phyloP scores from a whole-genome alignment of 352 stramenopile genomes.

The Phytopythium aichiense region DNA sequence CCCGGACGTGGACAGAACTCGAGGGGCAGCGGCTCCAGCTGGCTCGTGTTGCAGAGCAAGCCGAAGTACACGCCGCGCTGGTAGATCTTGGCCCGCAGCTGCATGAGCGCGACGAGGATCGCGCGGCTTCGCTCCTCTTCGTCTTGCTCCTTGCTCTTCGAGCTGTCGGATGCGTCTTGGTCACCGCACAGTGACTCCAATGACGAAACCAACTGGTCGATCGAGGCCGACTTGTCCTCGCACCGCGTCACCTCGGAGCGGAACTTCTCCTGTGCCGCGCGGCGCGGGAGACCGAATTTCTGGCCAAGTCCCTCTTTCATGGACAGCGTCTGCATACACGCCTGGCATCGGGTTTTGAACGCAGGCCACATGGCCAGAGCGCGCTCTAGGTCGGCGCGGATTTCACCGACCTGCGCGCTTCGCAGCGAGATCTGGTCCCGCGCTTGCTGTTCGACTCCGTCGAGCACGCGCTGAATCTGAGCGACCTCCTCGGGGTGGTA shows the following conservation, averaged over 20 bases:
- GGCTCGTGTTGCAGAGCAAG: conserved; percentile 46
- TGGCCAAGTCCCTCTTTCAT: conserved; percentile 88
- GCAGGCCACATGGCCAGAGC: conserved; percentile 27
- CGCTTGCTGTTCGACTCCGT: conserved; percentile 33
- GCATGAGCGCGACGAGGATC: conserved; percentile 38
- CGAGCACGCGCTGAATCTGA: conserved; percentile 33
- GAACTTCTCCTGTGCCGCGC: conserved; percentile 80
- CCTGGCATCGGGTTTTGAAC: conserved; percentile 72
- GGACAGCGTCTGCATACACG: conserved; percentile 72
- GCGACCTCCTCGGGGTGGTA: conserved; percentile 80
- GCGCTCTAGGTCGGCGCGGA: conserved; percentile 28
- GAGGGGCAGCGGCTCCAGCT: conserved; percentile 36
- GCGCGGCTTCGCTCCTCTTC: background rate
- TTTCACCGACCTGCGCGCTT: conserved; percentile 27
- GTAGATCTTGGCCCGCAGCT: conserved; percentile 57
- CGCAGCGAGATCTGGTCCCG: conserved; percentile 27
- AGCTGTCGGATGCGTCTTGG: background rate
- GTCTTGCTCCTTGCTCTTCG: conserved; percentile 6
- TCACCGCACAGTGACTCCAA: conserved; percentile 38
- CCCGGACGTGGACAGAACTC: conserved; percentile 19
- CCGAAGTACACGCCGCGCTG: conserved; percentile 60
- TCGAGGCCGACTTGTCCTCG: conserved; percentile 54
- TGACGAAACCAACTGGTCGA: conserved; percentile 57
- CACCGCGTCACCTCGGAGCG: conserved; percentile 80
- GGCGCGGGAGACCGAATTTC: conserved; percentile 84